Percentiles rank a stretch among this genome's conserved stretches.
Evolutionary conservation across 441 rosid species (phyloP).

Genomic region (Euphorbia celastroides): DNA sequence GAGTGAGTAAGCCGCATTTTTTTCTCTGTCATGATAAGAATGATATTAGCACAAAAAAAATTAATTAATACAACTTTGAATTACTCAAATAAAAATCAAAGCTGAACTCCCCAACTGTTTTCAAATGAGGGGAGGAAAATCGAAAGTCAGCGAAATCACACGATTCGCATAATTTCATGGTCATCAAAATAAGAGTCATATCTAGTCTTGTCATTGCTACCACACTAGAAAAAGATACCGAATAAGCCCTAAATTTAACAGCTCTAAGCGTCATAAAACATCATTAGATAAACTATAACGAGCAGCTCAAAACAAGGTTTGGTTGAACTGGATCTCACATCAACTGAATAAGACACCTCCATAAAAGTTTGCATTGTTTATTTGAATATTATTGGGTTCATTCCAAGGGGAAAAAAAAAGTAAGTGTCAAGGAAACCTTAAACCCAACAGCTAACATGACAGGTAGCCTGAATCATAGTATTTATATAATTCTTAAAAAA

Average conservation of each 20-base stretch:
- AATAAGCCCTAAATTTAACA: not conserved
- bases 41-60: not conserved
- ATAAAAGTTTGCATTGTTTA: not conserved
- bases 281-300: not conserved
- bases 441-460: no score
- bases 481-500: no score
- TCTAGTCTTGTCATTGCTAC: not conserved
- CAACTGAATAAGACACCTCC: not conserved
- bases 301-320: not conserved
- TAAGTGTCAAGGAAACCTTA: no score
- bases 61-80: not conserved
- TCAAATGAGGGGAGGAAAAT: not conserved
- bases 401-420: not conserved
- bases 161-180: not conserved
- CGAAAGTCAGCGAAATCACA: not conserved
- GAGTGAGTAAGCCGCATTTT: constrained; percentile 34
- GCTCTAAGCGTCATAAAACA: not conserved
- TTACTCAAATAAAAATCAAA: not conserved
- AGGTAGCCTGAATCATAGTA: no score
- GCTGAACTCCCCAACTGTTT: not conserved
- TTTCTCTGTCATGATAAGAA: constrained; percentile 41
- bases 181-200: not conserved
- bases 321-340: not conserved
- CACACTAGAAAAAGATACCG: not conserved
- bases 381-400: not conserved